phyloP scores from a whole-genome alignment of 805 yeast species.

The Millerago galiae region DNA sequence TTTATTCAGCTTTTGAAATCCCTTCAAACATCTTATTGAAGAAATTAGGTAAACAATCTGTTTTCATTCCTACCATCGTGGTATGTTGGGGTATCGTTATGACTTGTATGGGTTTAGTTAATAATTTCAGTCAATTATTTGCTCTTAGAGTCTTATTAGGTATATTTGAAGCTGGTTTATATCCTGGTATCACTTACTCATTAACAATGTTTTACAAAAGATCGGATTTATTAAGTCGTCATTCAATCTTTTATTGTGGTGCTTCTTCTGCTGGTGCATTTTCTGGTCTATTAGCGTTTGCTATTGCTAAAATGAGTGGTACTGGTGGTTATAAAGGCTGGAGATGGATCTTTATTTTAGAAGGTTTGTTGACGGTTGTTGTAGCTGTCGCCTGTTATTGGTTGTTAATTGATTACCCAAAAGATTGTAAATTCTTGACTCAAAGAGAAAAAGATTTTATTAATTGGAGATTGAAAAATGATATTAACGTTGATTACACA shows the following conservation, averaged over 20 bases:
- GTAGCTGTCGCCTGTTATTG: conserved; percentile 30
- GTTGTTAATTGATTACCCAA: conserved; percentile 38
- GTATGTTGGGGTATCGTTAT: conserved; percentile 34
- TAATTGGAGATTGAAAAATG: conserved; percentile 19
- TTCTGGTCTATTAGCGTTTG: conserved; percentile 38
- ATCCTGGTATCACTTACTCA: conserved; percentile 34
- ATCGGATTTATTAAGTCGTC: conserved; percentile 31
- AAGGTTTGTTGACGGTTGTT: conserved; percentile 26
- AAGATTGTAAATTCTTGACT: conserved; percentile 35
- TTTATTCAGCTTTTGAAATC: conserved; percentile 32
- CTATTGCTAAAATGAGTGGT: conserved; percentile 28
- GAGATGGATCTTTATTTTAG: conserved; percentile 36
- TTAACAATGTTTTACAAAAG: conserved; percentile 34
- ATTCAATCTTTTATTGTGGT: conserved; percentile 32
- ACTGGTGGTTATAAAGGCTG: conserved; percentile 35
- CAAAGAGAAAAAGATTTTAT: conserved; percentile 27
- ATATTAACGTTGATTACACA: conserved; percentile 6
- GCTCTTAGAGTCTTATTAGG: conserved; percentile 42
- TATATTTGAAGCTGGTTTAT: conserved; percentile 35
- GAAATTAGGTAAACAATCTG: conserved; percentile 31
- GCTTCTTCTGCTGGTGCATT: conserved; percentile 39
- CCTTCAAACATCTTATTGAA: conserved; percentile 25
- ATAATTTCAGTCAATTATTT: conserved; percentile 16
- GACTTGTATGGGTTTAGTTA: conserved; percentile 42
- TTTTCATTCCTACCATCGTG: conserved; percentile 42